Base-by-base conservation (phyloP, 164 flowering plant genomes). In the Litsea cubeba region DNA sequence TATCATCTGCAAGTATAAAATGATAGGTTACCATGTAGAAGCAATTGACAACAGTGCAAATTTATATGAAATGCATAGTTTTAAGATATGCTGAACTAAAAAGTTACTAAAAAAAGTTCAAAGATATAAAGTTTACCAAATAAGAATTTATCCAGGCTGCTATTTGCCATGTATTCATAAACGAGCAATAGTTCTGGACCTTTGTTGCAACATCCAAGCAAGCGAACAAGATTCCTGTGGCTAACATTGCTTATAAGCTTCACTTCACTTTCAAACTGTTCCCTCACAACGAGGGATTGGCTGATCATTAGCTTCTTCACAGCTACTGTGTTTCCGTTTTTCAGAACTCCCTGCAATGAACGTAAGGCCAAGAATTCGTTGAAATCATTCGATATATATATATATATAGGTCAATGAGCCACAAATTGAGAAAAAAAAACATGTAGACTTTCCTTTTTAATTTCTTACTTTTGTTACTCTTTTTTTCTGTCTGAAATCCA, bases 161-260 rank as follows among this genome's bases (percentile, higher is more conserved):
- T 79, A n/a, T 87, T 86, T 46, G 81, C 82, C 89, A 89, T 89
- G 83, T 76, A 85, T 26, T 84, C 89, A 51, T 83, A 83, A 20
- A 88, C 86, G 49, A 88, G 84, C 30, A 88, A 78, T 10, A 81
- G 73, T 62, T 88, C 86, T 23, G 83, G 80, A 51, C 89, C 84
- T 76, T 84, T 83, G 76, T 76, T 83, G 50, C 88, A 85, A 69
- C 87, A 87, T 2, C 92, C 92, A 40, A 88, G 86, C 28, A 85
- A 85, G 7, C 88, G 88, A 46, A 86, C 49, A n/a, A 87, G 87
- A 65, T 88, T 88, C 24, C 90, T 77, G 51, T 87, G 90, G 80
- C 82, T 88, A 70, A 86, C 86, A 72, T 88, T 88, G 71, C 92
- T 83, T 62, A 88, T 84, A 22, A 88, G 87, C 81, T 75, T 87